A percentile compares a stretch with the other conserved stretches of the same genome.
Evolutionary conservation across 1,139 yeast genomes (phyloP).

Genomic region (Tardiomyces digboiensis): DNA sequence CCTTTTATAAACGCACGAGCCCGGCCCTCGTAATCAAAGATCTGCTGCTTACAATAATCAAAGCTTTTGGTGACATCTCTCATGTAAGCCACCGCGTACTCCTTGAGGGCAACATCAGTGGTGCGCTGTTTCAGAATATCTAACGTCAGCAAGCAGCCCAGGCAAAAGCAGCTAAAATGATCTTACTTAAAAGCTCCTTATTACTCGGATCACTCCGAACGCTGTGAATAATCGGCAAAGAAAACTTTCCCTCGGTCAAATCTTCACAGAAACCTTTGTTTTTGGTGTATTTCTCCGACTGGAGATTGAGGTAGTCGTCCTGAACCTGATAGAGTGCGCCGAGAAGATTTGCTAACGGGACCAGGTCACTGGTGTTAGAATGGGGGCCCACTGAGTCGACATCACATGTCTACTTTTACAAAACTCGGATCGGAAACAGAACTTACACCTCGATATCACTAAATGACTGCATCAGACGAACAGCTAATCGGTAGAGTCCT

Average conservation of each 20-base stretch:
- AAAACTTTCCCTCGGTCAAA: conserved; percentile 78
- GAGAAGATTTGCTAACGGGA: conserved; percentile 62
- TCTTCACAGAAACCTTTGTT: conserved; percentile 87
- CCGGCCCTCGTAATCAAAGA: conserved; percentile 11
- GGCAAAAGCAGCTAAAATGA: too few relatives aligned
- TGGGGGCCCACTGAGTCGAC: neutral
- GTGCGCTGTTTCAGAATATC: conserved; percentile 33
- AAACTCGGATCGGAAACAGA: too few relatives aligned
- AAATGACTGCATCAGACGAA: conserved; percentile 46
- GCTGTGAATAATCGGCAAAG: conserved; percentile 74
- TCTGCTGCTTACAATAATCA: conserved; percentile 23
- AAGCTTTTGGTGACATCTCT: conserved; percentile 34
- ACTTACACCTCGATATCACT: neutral
- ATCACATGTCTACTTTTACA: too few relatives aligned
- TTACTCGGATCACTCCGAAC: conserved; percentile 30
- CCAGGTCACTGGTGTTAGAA: conserved; percentile 23
- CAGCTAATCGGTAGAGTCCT: conserved; percentile 70
- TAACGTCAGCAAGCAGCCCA: too few relatives aligned
- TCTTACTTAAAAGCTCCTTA: conserved; percentile 27
- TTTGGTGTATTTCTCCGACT: conserved; percentile 39
- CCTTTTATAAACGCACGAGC: conserved; percentile 14
- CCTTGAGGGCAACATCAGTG: conserved; percentile 34
- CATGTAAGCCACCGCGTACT: conserved; percentile 39
- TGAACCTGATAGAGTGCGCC: conserved; percentile 78
- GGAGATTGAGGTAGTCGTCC: conserved; percentile 69